Percentiles rank a stretch among this genome's conserved stretches.
These are phyloP conservation scores for Mycena maculata DNA, from an alignment of 768 basidiomycete species.

Conservation along the genomic window DNA sequence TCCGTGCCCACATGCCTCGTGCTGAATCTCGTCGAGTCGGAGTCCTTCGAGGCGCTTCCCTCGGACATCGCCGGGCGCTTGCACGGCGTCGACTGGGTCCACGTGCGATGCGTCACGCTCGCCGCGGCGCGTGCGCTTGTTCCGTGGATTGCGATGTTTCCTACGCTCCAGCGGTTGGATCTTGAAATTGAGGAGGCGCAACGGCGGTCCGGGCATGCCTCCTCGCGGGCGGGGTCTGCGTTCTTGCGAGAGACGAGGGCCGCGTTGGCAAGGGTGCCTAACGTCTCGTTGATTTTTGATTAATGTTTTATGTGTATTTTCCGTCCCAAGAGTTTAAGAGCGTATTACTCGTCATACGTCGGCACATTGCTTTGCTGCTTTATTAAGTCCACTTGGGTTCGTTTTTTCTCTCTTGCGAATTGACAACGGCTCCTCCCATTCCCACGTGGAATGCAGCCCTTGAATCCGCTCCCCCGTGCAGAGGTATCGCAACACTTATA, in stretches of 20 bases:
- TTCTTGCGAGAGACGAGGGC: conserved; percentile 9
- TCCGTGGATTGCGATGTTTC: conserved; percentile 3
- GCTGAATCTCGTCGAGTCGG: conserved; percentile 11
- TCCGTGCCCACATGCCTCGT: neutral
- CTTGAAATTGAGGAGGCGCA: neutral
- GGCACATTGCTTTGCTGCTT: too few relatives aligned
- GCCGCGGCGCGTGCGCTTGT: neutral
- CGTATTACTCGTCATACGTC: too few relatives aligned
- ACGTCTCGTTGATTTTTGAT: neutral
- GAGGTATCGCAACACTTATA: too few relatives aligned
- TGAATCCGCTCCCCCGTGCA: too few relatives aligned
- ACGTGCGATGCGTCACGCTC: conserved; percentile 6
- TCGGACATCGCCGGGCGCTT: conserved; percentile 2
- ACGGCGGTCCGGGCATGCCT: neutral
- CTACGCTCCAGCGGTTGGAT: conserved; percentile 1
- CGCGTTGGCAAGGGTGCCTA: conserved; percentile 2
- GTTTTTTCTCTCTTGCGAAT: too few relatives aligned
- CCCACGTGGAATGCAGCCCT: too few relatives aligned
- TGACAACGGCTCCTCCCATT: too few relatives aligned
- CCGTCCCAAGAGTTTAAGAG: too few relatives aligned
- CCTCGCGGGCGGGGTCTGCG: neutral
- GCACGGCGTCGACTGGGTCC: conserved; percentile 7
- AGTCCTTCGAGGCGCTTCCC: neutral
- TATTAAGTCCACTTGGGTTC: too few relatives aligned
- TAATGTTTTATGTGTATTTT: neutral